Conservation (phyloP, 495 filamentous ascomycete species). For the Neurospora discreta region DNA sequence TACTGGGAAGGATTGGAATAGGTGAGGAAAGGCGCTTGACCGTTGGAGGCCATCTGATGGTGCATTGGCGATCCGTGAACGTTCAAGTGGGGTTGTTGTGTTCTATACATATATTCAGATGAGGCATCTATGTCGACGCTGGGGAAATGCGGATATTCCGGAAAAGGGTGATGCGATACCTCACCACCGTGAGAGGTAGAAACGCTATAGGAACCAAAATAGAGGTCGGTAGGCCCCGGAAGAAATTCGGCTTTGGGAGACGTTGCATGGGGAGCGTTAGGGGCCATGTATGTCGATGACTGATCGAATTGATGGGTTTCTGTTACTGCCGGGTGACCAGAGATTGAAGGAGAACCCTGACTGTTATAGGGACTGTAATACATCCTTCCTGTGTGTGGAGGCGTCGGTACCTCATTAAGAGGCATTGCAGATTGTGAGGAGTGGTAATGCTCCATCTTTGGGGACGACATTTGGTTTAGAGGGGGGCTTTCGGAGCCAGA, state of each 20-base stretch:
- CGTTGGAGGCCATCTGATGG: slow-evolving; percentile 15
- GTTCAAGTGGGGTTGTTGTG: slow-evolving; percentile 6
- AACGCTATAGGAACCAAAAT: slow-evolving; percentile 21
- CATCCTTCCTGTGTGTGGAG: slow-evolving; percentile 31
- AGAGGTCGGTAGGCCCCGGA: slow-evolving; percentile 18
- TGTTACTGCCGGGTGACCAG: slow-evolving; percentile 18
- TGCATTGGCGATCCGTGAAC: slow-evolving; percentile 12
- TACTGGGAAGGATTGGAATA: slow-evolving; percentile 16
- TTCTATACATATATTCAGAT: slow-evolving; percentile 2
- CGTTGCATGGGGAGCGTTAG: slow-evolving; percentile 18
- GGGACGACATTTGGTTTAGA: slow-evolving; percentile 23
- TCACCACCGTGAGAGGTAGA: slow-evolving; percentile 16
- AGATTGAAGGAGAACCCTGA: slow-evolving; percentile 27
- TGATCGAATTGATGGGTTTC: slow-evolving; percentile 21
- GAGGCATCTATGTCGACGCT: slow-evolving; percentile 8
- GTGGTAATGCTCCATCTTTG: slow-evolving; percentile 26
- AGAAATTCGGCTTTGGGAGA: slow-evolving; percentile 21
- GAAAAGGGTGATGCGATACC: slow-evolving; percentile 15
- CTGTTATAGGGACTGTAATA: slow-evolving; percentile 28
- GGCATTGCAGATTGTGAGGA: slow-evolving; percentile 16
- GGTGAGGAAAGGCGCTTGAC: slow-evolving; percentile 8
- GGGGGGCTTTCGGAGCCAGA: slow-evolving; percentile 34
- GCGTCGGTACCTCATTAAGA: slow-evolving; percentile 30
- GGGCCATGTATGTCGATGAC: slow-evolving; percentile 14
- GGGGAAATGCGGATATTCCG: slow-evolving; percentile 11